Conservation (phyloP, 768 basidiomycete genomes). For the Hypholoma sublateritium region DNA sequence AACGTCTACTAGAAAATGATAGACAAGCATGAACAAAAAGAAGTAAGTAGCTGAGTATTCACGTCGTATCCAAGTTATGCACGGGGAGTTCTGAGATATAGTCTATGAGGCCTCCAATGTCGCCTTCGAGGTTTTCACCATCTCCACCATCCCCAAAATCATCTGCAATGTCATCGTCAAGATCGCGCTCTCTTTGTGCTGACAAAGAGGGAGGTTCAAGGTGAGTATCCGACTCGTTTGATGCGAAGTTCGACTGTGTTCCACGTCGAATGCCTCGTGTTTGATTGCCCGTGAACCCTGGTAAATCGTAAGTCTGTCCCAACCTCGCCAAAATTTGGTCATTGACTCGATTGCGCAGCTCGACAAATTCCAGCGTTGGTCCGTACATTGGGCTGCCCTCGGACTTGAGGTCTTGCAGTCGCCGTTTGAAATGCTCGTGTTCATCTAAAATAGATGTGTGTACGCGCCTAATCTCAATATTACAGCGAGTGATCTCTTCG, state of each 20-base stretch:
- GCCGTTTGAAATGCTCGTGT: not conserved
- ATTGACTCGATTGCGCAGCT: not conserved
- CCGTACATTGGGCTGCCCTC: not conserved
- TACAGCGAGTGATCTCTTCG: constrained; percentile 30
- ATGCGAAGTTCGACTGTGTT: too few relatives aligned
- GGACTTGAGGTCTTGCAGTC: not conserved
- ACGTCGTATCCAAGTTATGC: too few relatives aligned
- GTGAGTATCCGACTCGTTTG: too few relatives aligned
- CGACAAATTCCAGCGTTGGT: not conserved
- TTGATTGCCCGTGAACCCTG: not conserved
- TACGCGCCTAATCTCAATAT: constrained; percentile 31
- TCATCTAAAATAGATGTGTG: constrained; percentile 26
- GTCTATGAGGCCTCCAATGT: not conserved
- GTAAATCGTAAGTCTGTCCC: not conserved
- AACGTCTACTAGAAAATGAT: too few relatives aligned
- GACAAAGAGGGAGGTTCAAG: not conserved
- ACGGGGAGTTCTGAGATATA: not conserved
- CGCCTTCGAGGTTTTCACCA: not conserved
- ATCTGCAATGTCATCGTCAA: not conserved
- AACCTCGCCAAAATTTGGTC: not conserved
- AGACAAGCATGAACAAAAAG: too few relatives aligned
- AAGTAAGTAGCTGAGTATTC: too few relatives aligned
- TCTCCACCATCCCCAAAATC: not conserved
- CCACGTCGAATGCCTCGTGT: not conserved
- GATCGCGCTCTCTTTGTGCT: not conserved